phyloP scores from a whole-genome alignment of 1,284 basidiomycete species.

The Marasmius sp. region DNA sequence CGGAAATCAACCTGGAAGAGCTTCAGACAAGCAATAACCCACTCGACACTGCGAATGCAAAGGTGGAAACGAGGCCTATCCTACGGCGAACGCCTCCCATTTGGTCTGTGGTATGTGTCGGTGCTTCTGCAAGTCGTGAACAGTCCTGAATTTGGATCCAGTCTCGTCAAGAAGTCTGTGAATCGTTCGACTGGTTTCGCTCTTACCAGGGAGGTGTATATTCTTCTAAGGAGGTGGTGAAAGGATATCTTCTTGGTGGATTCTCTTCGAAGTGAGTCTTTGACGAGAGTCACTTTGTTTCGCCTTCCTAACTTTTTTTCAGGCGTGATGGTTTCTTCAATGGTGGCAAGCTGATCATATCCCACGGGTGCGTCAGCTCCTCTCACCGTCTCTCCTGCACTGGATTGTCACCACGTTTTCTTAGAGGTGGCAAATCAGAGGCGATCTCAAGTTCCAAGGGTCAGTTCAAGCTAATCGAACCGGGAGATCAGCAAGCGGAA shows the following conservation, averaged over 20 bases:
- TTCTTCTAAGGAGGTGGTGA: constrained; percentile 54
- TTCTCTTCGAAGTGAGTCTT: constrained; percentile 58
- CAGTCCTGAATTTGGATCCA: constrained; percentile 24
- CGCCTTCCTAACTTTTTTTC: constrained; percentile 8
- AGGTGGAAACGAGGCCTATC: not conserved
- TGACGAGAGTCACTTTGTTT: not conserved
- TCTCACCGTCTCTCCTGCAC: constrained; percentile 7
- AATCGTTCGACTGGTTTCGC: constrained; percentile 71
- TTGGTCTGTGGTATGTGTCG: constrained; percentile 48
- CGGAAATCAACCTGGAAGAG: too few species aligned
- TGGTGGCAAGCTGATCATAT: constrained; percentile 68
- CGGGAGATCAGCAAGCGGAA: constrained; percentile 60
- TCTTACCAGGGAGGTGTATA: constrained; percentile 80
- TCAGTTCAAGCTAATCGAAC: constrained; percentile 34
- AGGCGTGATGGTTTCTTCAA: constrained; percentile 70
- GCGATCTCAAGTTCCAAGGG: constrained; percentile 45
- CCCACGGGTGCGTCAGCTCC: constrained; percentile 61
- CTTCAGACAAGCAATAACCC: too few species aligned
- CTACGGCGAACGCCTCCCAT: constrained; percentile 42
- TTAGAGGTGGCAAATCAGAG: constrained; percentile 68
- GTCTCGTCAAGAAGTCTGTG: constrained; percentile 81
- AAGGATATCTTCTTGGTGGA: constrained; percentile 72
- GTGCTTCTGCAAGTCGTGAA: not conserved
- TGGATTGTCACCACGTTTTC: not conserved
- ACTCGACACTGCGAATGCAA: too few species aligned